Evolutionary conservation across 768 basidiomycete species (phyloP).

Genomic region (Fibroporia radiculosa): DNA sequence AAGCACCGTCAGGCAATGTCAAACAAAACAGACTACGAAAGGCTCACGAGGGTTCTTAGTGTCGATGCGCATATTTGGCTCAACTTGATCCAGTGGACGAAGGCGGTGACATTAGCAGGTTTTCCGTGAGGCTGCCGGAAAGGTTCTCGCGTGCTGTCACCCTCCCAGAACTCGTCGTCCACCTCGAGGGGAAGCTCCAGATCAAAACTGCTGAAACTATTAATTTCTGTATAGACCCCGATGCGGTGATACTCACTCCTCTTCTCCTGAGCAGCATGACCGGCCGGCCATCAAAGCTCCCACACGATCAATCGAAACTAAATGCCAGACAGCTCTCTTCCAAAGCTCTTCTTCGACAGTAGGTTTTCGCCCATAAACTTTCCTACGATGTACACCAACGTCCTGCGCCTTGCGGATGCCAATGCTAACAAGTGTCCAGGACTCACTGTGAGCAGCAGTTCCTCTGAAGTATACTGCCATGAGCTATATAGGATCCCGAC

Average conservation of each 20-base stretch:
- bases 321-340: slow-evolving; percentile 47
- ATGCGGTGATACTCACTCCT: slow-evolving; percentile 41
- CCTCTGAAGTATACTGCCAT: slow-evolving; percentile 40
- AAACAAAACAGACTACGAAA: background rate
- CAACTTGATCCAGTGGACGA: slow-evolving; percentile 36
- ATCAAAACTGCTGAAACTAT: slow-evolving; percentile 27
- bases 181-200: slow-evolving; percentile 51
- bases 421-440: slow-evolving; percentile 38
- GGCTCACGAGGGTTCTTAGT: slow-evolving; percentile 36
- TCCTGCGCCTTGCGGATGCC: slow-evolving; percentile 50
- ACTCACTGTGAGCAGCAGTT: slow-evolving; percentile 32
- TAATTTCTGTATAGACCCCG: slow-evolving; percentile 6
- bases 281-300: slow-evolving; percentile 48
- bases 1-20: slow-evolving; percentile 2
- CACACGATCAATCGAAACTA: slow-evolving; percentile 53
- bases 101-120: slow-evolving; percentile 31
- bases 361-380: slow-evolving; percentile 22
- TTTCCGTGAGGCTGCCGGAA: slow-evolving; percentile 42
- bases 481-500: slow-evolving; percentile 26
- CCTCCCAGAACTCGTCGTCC: slow-evolving; percentile 52
- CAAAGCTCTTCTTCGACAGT: slow-evolving; percentile 40
- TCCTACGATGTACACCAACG: slow-evolving; percentile 39
- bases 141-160: slow-evolving; percentile 27
- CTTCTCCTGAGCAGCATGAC: slow-evolving; percentile 48
- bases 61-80: slow-evolving; percentile 37